Conservation (phyloP, 352 stramenopile species). For the Halophytophthora polymorphica region DNA sequence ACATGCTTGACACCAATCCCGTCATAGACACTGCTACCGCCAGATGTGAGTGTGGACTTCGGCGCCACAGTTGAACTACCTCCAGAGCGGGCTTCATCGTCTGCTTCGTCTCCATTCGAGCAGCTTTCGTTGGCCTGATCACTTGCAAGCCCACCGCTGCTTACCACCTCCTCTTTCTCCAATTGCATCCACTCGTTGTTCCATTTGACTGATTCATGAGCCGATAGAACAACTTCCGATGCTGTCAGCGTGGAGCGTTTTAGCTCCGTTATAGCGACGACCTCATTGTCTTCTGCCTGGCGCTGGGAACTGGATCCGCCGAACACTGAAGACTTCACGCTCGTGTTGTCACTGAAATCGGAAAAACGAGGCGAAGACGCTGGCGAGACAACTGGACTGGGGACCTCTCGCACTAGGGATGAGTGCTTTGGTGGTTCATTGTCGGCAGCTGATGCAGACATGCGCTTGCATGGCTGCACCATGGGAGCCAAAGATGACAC, state of each 20-base stretch:
- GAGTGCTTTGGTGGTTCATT: conserved; percentile 11
- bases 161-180: conserved; percentile 13
- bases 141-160: background rate
- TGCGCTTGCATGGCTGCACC: conserved; percentile 11
- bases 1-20: conserved; percentile 13
- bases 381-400: conserved; percentile 10
- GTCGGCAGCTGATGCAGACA: conserved; percentile 20
- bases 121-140: conserved; percentile 5
- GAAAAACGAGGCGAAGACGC: conserved; percentile 18
- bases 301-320: conserved; percentile 12
- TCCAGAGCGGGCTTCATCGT: conserved; percentile 12
- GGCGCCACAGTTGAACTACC: background rate
- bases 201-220: conserved; percentile 15
- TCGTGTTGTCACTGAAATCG: conserved; percentile 20
- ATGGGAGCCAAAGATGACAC: conserved; percentile 14
- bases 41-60: conserved; percentile 12
- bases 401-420: conserved; percentile 4
- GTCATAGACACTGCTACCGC: conserved; percentile 9
- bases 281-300: conserved; percentile 8
- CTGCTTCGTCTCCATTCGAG: conserved; percentile 7
- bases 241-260: conserved; percentile 4
- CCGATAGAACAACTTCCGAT: background rate
- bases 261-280: background rate
- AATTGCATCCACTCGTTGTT: conserved; percentile 12
- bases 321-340: conserved; percentile 18